Evolutionary conservation across 2,329 filamentous ascomycete species (phyloP).

Genomic region (Fusarium udum): DNA sequence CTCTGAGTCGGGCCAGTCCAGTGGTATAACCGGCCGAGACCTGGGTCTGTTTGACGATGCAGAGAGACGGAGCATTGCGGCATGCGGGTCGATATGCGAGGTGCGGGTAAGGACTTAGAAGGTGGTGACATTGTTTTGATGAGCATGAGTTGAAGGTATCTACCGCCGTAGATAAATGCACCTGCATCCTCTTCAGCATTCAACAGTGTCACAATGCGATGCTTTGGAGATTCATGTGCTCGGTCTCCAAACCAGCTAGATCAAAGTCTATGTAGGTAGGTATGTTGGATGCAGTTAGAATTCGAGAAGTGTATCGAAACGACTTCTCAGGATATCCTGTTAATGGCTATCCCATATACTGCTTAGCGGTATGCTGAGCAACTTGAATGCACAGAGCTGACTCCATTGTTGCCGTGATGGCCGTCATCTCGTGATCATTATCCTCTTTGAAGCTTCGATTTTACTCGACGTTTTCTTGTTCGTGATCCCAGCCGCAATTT

Average conservation of each 20-base stretch:
- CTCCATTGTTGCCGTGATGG: not conserved
- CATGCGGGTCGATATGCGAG: constrained; percentile 29
- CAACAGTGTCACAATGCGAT: not conserved
- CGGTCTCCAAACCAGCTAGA: constrained; percentile 7
- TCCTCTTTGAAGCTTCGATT: not conserved
- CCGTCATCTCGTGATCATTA: constrained; percentile 20
- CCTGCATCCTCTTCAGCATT: constrained; percentile 16
- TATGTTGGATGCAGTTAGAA: not conserved
- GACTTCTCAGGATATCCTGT: not conserved
- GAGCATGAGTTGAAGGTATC: constrained; percentile 4
- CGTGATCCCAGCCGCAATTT: constrained; percentile 7
- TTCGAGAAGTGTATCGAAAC: not conserved
- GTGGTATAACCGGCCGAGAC: constrained; percentile 38
- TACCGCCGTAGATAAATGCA: not conserved
- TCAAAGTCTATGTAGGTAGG: not conserved
- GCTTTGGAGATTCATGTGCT: not conserved
- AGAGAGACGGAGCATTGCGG: constrained; percentile 13
- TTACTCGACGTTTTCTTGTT: not conserved
- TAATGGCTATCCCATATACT: constrained; percentile 7
- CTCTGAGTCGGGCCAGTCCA: constrained; percentile 31
- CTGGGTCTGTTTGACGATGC: constrained; percentile 16
- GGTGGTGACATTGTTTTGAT: not conserved
- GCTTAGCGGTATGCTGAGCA: constrained; percentile 11
- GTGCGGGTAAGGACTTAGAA: constrained; percentile 21
- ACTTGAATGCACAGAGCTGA: constrained; percentile 3